Conservation (phyloP, 2,329 filamentous ascomycete species). For the Hawksworthiomyces lignivorus region DNA sequence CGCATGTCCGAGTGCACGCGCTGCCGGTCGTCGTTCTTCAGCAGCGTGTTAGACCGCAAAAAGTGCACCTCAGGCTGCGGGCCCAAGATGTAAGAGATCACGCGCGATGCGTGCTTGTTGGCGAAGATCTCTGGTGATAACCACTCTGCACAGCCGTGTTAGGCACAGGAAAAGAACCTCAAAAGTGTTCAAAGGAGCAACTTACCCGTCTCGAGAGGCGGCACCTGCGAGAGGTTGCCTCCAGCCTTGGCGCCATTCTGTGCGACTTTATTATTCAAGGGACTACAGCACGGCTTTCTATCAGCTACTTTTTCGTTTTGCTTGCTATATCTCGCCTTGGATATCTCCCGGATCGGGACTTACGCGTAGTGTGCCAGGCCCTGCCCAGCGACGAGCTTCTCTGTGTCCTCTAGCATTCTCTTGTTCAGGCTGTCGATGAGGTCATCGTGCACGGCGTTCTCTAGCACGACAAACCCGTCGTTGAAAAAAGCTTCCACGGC, state of each 20-base stretch:
- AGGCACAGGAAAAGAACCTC: not conserved
- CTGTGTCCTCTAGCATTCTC: conserved; percentile 18
- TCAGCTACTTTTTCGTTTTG: not conserved
- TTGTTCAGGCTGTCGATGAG: conserved; percentile 22
- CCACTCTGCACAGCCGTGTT: conserved; percentile 9
- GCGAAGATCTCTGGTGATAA: conserved; percentile 19
- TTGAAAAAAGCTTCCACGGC: conserved; percentile 20
- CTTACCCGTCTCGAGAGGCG: conserved; percentile 16
- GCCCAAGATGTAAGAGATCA: conserved; percentile 16
- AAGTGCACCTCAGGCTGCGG: conserved; percentile 17
- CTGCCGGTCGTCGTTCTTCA: conserved; percentile 38
- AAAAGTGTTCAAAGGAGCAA: not conserved
- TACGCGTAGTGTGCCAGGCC: conserved; percentile 14
- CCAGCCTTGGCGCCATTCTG: conserved; percentile 16
- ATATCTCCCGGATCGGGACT: not conserved
- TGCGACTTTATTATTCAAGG: conserved; percentile 14
- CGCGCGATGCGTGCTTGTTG: conserved; percentile 20
- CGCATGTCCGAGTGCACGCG: conserved; percentile 54
- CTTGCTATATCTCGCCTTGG: no score
- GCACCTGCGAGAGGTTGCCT: conserved; percentile 19
- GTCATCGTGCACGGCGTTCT: conserved; percentile 18
- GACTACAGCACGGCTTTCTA: conserved; percentile 6
- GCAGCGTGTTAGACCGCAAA: conserved; percentile 17
- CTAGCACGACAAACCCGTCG: conserved; percentile 19
- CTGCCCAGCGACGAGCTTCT: conserved; percentile 15